Evolutionary conservation across 2,329 filamentous ascomycete species (phyloP), one percentile per base, ranked within the genome.

Genomic region (Truncatella angustata): DNA sequence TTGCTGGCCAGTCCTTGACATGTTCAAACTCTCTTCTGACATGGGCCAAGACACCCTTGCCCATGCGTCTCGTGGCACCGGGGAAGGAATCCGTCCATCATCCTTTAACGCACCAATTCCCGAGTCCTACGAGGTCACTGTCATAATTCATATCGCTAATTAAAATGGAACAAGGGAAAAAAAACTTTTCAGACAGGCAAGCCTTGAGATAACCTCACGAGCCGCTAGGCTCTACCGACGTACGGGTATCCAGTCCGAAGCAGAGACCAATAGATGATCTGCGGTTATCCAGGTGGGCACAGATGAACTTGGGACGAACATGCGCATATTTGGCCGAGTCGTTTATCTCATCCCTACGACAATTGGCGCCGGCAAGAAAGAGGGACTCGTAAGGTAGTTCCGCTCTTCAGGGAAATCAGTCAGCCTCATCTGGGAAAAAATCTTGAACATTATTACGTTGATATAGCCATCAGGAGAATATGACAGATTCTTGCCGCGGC

Each of bases 61-160:
- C 32, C 50, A 39, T 36, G 55, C 30, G 49, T 47, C 50, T 52
- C 51, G 52, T 55, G 54, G 56, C 46, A 49, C 58, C 59, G 59
- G 59, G 59, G 59, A 61, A 61, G 56, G 39, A 46, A 52, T 56
- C 59, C 59, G 58, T 37, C 53, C 45, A n/a, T n/a, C n/a, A n/a
- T n/a, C n/a, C n/a, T n/a, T n/a, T 46, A 45, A 40, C 54, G 55
- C 54, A 52, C 24, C 23, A 46, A 34, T 16, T 46, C 43, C n/a
- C 16, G 49, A 54, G 46, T 56, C 37, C 53, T 47, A 52, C 51
- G 52, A 40, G 51, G 36, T 55, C 52, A 52, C 53, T 37, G n/a
- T 51, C 49, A 49, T 44, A 49, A 54, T 56, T 56, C 49, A 23
- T 52, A 48, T 32, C 23, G 40, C 47, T 50, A 50, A 50, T 50